Conservation (phyloP, 441 rosid genomes). For the Pelargonium australe region DNA sequence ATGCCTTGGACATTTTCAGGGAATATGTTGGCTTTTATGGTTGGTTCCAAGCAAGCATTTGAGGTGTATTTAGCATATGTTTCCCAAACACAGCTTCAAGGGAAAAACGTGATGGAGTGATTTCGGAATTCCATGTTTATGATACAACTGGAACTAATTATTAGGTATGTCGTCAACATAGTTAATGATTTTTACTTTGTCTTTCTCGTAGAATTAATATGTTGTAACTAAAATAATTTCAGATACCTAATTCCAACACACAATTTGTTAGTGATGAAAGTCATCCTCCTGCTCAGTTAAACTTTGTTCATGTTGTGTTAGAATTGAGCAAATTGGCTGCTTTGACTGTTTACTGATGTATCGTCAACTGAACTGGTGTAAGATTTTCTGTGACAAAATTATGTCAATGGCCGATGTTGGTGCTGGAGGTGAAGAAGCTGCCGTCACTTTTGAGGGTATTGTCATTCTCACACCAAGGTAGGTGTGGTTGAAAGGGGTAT, state of each 20-base stretch:
- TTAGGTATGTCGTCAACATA: constrained; percentile 35
- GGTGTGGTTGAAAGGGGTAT: neutral
- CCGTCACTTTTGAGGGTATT: constrained; percentile 82
- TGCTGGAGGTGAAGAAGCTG: constrained; percentile 83
- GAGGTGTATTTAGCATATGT: constrained; percentile 90
- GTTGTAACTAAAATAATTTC: neutral
- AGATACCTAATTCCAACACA: constrained; percentile 69
- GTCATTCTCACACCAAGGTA: constrained; percentile 96
- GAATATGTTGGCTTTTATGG: constrained; percentile 69
- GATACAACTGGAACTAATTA: constrained; percentile 90
- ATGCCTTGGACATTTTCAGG: constrained; percentile 34
- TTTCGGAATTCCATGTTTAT: constrained; percentile 93
- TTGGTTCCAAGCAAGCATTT: constrained; percentile 92
- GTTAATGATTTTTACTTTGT: neutral
- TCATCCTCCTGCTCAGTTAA: constrained; percentile 79
- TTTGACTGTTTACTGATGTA: constrained; percentile 13
- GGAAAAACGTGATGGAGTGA: constrained; percentile 71
- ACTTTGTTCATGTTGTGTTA: constrained; percentile 17
- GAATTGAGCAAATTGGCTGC: neutral
- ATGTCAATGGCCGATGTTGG: constrained; percentile 79
- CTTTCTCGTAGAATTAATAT: neutral
- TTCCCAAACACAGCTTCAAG: constrained; percentile 83
- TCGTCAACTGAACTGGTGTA: constrained; percentile 13
- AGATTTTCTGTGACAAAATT: constrained; percentile 78
- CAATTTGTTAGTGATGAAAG: constrained; percentile 91